A percentile compares a stretch with the other conserved stretches of the same genome.
Evolutionary conservation across 352 stramenopile species (phyloP).

Genomic region (Phytophthora capsici): DNA sequence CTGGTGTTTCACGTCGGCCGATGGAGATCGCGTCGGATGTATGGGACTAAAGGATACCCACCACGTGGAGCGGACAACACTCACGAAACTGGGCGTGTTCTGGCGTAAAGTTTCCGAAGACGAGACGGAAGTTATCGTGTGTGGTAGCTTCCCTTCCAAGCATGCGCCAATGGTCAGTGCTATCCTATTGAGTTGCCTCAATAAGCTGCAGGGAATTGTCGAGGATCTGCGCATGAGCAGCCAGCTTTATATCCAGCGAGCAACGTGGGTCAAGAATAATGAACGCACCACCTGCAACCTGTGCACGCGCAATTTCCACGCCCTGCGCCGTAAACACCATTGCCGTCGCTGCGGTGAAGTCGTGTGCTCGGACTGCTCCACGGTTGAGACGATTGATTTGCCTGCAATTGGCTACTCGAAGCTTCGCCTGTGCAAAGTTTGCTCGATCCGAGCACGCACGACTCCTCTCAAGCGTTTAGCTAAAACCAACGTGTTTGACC

Average conservation of each 20-base stretch:
- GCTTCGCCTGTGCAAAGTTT: slow-evolving; percentile 83
- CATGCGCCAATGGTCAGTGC: slow-evolving; percentile 62
- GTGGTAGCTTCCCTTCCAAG: slow-evolving; percentile 78
- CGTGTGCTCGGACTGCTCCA: slow-evolving; percentile 82
- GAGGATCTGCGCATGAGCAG: slow-evolving; percentile 79
- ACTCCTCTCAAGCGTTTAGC: slow-evolving; percentile 65
- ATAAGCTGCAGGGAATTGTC: slow-evolving; percentile 66
- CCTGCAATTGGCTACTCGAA: slow-evolving; percentile 80
- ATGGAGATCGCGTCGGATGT: slow-evolving; percentile 80
- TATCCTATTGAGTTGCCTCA: slow-evolving; percentile 59
- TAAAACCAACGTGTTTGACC: slow-evolving; percentile 73
- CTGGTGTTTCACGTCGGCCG: slow-evolving; percentile 80
- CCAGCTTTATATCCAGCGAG: slow-evolving; percentile 75
- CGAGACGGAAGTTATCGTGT: slow-evolving; percentile 83
- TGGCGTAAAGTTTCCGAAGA: slow-evolving; percentile 72
- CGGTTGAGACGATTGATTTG: slow-evolving; percentile 71
- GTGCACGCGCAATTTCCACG: slow-evolving; percentile 83
- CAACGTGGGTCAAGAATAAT: slow-evolving; percentile 80
- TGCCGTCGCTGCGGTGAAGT: slow-evolving; percentile 84
- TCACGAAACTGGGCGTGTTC: slow-evolving; percentile 77
- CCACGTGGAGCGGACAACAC: slow-evolving; percentile 53
- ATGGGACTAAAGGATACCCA: slow-evolving; percentile 81
- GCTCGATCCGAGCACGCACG: slow-evolving; percentile 74
- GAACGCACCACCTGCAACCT: slow-evolving; percentile 74
- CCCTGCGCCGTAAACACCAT: slow-evolving; percentile 79